These are phyloP conservation scores for Neurospora sp. DNA, from an alignment of 495 filamentous ascomycete genomes.

Conservation along the genomic window DNA sequence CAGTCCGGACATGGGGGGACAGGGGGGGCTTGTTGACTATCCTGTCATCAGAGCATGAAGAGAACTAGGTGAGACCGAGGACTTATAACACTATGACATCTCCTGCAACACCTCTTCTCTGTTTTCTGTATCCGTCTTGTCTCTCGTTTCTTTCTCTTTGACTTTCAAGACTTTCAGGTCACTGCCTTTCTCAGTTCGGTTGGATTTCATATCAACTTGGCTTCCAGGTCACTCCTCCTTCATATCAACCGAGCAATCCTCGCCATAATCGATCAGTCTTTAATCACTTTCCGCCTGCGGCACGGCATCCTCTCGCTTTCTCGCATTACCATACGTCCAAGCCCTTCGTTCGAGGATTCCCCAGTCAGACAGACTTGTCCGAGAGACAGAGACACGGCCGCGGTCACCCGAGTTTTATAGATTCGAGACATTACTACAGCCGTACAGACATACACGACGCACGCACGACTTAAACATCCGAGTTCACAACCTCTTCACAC, in stretches of 20 bases:
- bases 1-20: neutral
- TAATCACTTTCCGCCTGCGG: neutral
- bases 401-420: neutral
- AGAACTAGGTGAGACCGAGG: neutral
- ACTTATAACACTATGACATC: conserved; percentile 6
- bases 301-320: neutral
- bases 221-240: neutral
- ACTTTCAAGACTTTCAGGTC: neutral
- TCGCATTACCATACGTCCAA: neutral
- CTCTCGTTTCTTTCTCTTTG: conserved; percentile 1
- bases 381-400: neutral
- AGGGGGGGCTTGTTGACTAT: neutral
- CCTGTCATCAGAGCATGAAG: neutral
- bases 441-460: neutral
- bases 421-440: neutral
- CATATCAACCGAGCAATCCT: neutral
- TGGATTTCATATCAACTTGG: conserved; percentile 1
- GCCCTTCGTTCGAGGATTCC: neutral
- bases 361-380: neutral
- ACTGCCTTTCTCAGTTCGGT: neutral
- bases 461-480: neutral
- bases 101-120: neutral
- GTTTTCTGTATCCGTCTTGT: neutral
- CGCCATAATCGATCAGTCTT: neutral
- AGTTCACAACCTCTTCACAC: neutral